Conservation (phyloP, 129 eudicot genomes). For the Ambrosia trifida region DNA sequence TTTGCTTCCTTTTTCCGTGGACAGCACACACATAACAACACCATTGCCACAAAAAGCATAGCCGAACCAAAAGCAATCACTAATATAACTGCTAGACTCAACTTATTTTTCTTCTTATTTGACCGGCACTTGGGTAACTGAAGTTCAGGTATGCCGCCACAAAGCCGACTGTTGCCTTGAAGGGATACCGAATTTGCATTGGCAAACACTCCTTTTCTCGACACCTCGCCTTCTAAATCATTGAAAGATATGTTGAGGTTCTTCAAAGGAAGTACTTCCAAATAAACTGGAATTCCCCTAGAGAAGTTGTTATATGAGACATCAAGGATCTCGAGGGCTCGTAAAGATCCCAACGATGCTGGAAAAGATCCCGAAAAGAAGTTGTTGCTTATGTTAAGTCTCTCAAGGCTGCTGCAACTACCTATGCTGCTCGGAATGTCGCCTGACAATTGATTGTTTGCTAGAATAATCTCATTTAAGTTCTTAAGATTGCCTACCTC, state of each 20-base stretch:
- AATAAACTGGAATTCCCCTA: constrained; percentile 35
- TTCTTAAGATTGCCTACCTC: constrained; percentile 33
- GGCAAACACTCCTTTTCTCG: constrained; percentile 36
- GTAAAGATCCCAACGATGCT: constrained; percentile 36
- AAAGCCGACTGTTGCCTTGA: constrained; percentile 35
- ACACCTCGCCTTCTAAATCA: constrained; percentile 37
- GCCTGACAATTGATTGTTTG: constrained; percentile 38
- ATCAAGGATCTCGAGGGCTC: constrained; percentile 32
- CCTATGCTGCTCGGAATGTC: constrained; percentile 42
- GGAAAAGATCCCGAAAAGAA: constrained; percentile 41
- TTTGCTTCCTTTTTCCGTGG: constrained; percentile 20
- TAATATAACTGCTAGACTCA: neutral
- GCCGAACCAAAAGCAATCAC: neutral
- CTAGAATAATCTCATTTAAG: constrained; percentile 25
- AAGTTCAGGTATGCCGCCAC: constrained; percentile 39
- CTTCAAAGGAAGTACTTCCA: constrained; percentile 25
- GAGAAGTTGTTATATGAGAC: constrained; percentile 46
- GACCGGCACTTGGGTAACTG: neutral
- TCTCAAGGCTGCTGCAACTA: constrained; percentile 36
- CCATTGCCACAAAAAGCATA: constrained; percentile 2
- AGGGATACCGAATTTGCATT: constrained; percentile 30
- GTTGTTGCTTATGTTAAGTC: constrained; percentile 26
- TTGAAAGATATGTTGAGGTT: constrained; percentile 40
- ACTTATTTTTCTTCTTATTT: neutral
- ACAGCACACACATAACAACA: constrained; percentile 30